Percentiles rank a stretch among this genome's conserved stretches.
Evolutionary conservation across 495 filamentous ascomycete species (phyloP).

Genomic region (Neurospora sp.): DNA sequence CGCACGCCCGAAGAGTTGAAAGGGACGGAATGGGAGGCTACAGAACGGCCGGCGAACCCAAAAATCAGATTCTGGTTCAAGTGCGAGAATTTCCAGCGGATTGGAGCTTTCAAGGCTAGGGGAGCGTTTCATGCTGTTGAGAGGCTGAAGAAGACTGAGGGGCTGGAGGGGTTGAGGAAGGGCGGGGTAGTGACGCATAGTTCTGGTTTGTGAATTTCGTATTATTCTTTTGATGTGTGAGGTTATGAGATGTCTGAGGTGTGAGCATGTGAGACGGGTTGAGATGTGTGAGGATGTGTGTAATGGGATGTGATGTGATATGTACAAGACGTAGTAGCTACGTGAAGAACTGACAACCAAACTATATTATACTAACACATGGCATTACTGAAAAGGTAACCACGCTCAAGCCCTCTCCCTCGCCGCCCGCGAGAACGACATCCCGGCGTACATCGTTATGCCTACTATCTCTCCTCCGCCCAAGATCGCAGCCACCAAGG

Average conservation of each 20-base stretch:
- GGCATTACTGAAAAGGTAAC: slow-evolving; percentile 48
- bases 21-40: slow-evolving; percentile 41
- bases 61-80: slow-evolving; percentile 81
- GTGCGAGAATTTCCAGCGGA: slow-evolving; percentile 86
- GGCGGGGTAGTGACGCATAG: slow-evolving; percentile 87
- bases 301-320: too few species aligned
- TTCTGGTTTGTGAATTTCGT: slow-evolving; percentile 47
- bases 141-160: slow-evolving; percentile 54
- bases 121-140: slow-evolving; percentile 85
- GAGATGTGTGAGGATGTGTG: too few species aligned
- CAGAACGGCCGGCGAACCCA: slow-evolving; percentile 49
- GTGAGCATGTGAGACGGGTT: too few species aligned
- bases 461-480: slow-evolving; percentile 68
- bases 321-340: too few species aligned
- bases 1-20: slow-evolving; percentile 41
- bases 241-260: too few species aligned
- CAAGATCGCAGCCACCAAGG: slow-evolving; percentile 74
- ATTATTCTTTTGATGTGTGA: background rate
- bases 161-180: slow-evolving; percentile 40
- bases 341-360: too few species aligned
- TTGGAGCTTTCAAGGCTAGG: slow-evolving; percentile 88
- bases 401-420: slow-evolving; percentile 92
- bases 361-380: slow-evolving; percentile 2
- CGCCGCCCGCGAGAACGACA: slow-evolving; percentile 53
- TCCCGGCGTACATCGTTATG: slow-evolving; percentile 81